Percentiles rank a stretch among this genome's conserved stretches.
Conservation (phyloP, 225 moss, liverwort and hornwort genomes). For the Pseudoscleropodium purum region DNA sequence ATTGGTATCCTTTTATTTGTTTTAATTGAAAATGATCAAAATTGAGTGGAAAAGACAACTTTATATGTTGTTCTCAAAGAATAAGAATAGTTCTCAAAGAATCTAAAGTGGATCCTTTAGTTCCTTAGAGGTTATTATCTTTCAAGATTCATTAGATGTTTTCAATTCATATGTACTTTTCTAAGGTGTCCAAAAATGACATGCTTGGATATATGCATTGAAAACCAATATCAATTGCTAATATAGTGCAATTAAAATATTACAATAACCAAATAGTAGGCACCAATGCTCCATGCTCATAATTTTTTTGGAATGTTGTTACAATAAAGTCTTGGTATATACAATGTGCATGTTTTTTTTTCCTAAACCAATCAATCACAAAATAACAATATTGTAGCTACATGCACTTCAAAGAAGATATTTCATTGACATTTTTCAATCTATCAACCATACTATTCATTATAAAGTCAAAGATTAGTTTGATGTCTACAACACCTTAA, state of each 20-base stretch:
- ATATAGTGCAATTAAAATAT: neutral
- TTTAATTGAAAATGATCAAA: too few relatives aligned
- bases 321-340: neutral
- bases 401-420: neutral
- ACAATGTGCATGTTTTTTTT: neutral
- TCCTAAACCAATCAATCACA: neutral
- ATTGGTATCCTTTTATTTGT: too few relatives aligned
- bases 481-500: neutral
- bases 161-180: neutral
- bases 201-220: neutral
- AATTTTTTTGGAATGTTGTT: neutral
- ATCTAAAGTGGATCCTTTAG: too few relatives aligned
- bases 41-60: too few relatives aligned
- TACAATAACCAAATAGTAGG: neutral
- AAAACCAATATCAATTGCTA: neutral
- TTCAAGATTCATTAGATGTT: too few relatives aligned
- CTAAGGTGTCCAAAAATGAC: neutral
- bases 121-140: too few relatives aligned
- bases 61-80: too few relatives aligned
- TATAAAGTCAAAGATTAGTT: neutral
- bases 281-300: neutral
- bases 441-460: neutral
- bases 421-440: neutral
- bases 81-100: too few relatives aligned
- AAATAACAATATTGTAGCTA: neutral